A percentile compares a stretch with the other conserved stretches of the same genome.
These are phyloP conservation scores for Colletotrichum viniferum DNA, from an alignment of 2,329 filamentous ascomycete species.

Conservation along the genomic window DNA sequence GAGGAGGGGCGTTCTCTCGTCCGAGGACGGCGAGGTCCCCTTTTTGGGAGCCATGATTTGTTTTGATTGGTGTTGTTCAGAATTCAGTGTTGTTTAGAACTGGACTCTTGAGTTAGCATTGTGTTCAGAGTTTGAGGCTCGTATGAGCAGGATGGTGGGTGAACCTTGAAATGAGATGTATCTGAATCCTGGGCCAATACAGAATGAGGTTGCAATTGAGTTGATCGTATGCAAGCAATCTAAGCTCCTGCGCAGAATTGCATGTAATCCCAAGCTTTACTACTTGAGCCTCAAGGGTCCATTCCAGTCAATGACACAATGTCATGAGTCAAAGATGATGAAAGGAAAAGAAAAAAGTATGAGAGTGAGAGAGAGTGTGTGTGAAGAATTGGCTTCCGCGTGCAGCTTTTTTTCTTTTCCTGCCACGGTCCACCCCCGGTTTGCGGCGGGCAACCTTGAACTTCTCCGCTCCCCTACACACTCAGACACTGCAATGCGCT, in stretches of 20 bases:
- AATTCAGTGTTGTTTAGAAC: neutral
- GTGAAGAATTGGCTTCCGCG: neutral
- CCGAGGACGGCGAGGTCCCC: neutral
- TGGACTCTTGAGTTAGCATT: neutral
- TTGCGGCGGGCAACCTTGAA: neutral
- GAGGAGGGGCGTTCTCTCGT: slow-evolving; percentile 13
- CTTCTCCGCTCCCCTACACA: neutral
- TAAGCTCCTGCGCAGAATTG: neutral
- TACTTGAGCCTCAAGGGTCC: neutral
- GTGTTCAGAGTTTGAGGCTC: neutral
- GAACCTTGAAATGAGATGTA: neutral
- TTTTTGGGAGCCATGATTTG: neutral
- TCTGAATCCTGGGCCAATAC: neutral
- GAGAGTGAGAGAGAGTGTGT: neutral
- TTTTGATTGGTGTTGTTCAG: neutral
- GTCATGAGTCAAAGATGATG: slow-evolving; percentile 6
- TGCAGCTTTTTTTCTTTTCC: neutral
- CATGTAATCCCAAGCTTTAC: neutral
- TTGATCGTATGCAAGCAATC: neutral
- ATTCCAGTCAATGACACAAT: neutral
- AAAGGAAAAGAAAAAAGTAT: neutral
- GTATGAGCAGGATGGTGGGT: neutral
- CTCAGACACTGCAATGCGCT: neutral
- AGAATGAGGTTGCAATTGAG: neutral
- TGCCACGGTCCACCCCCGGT: neutral